These are phyloP conservation scores for Halocafeteria seosinensis DNA, from an alignment of 108 stramenopile genomes.

Conservation along the genomic window DNA sequence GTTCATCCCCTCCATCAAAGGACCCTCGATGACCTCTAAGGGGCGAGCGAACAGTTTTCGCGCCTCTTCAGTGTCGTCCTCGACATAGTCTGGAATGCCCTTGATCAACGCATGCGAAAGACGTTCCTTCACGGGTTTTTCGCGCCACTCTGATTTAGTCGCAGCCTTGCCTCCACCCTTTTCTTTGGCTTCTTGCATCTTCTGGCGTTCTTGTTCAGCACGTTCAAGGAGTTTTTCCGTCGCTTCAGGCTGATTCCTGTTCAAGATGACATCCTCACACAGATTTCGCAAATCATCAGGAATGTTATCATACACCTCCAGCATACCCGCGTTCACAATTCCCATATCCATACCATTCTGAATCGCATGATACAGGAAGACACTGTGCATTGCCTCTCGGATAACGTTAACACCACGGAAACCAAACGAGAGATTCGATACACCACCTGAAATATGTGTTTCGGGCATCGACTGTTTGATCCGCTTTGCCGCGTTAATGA, in stretches of 20 bases:
- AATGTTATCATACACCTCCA: constrained; percentile 62
- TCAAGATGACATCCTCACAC: constrained; percentile 56
- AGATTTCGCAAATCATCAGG: constrained; percentile 55
- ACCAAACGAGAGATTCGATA: constrained; percentile 92
- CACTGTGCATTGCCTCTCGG: constrained; percentile 92
- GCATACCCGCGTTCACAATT: constrained; percentile 90
- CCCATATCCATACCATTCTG: constrained; percentile 98
- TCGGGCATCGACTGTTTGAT: constrained; percentile 93
- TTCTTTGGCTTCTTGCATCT: constrained; percentile 57
- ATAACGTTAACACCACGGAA: constrained; percentile 72
- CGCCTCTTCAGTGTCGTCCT: constrained; percentile 73
- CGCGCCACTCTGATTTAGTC: constrained; percentile 59
- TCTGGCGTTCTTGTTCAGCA: constrained; percentile 61
- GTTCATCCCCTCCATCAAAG: constrained; percentile 99
- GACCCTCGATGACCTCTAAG: constrained; percentile 94
- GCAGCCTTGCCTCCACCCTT: constrained; percentile 33
- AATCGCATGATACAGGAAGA: constrained; percentile 75
- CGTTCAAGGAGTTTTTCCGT: constrained; percentile 76
- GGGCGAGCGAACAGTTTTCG: constrained; percentile 45
- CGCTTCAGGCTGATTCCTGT: constrained; percentile 52
- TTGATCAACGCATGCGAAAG: constrained; percentile 85
- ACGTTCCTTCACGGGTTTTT: constrained; percentile 59
- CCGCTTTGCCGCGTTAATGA: constrained; percentile 70
- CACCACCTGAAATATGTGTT: constrained; percentile 88
- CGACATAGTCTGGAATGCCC: constrained; percentile 82